phyloP scores from a whole-genome alignment of 305 asterid species.

The Lippia alba region DNA sequence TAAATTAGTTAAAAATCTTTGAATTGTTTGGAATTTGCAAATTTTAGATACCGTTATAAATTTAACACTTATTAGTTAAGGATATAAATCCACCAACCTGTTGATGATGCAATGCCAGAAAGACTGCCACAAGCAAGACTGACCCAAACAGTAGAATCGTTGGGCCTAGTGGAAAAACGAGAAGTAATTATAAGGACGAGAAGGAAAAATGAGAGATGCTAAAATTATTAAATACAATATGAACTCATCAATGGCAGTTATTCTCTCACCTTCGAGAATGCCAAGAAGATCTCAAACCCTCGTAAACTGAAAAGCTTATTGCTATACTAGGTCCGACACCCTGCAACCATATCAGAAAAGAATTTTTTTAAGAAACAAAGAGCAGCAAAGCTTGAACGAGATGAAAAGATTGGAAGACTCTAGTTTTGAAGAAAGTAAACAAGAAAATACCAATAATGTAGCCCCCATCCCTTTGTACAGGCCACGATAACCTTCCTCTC shows the following conservation, averaged over 20 bases:
- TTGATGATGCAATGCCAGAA: slow-evolving; percentile 78
- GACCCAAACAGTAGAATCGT: slow-evolving; percentile 56
- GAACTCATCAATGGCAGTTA: neutral
- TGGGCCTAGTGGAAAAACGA: slow-evolving; percentile 50
- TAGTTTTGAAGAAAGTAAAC: neutral
- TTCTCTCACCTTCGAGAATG: slow-evolving; percentile 50
- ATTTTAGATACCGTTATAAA: no score
- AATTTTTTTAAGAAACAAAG: neutral
- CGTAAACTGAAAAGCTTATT: slow-evolving; percentile 75
- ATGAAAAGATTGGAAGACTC: neutral
- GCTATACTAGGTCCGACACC: slow-evolving; percentile 86
- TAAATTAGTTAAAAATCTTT: no score
- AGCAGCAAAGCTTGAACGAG: neutral
- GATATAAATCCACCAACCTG: slow-evolving; percentile 46
- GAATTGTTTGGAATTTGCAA: neutral
- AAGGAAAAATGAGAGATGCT: neutral
- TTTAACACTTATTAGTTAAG: neutral
- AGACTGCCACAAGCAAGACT: slow-evolving; percentile 81
- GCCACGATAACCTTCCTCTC: slow-evolving; percentile 75
- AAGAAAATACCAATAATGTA: slow-evolving; percentile 61
- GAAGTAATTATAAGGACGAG: slow-evolving; percentile 7
- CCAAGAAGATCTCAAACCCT: slow-evolving; percentile 65
- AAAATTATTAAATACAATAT: neutral
- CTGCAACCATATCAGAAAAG: slow-evolving; percentile 43
- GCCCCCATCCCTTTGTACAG: slow-evolving; percentile 81